Evolutionary conservation across 73 alveolate species (phyloP), one percentile per base, ranked within the genome.

Genomic region (Paramecium octaurelia): DNA sequence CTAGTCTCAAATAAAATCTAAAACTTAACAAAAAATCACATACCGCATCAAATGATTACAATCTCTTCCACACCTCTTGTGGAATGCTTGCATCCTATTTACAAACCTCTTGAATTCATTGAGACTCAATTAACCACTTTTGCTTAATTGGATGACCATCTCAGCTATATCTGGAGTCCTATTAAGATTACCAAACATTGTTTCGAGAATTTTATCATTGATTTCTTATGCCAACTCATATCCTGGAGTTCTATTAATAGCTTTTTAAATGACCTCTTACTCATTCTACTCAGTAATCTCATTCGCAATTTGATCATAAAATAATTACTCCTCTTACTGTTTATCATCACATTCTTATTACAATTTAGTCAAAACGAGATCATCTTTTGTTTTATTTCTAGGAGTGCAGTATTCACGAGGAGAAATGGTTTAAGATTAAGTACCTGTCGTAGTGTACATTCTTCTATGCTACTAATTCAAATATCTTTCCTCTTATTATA

Each of bases 41-140:
- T 42, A 80, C 91, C 91, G 43, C 73, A 80, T 40, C 24, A 80
- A 46, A 46, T 80, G 91, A 44, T 31, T 46, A 44, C 91, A 80
- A 43, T 80, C 91, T 46, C 24, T 80, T 3, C 91, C 91, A 46
- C 91, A 80, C 20, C 8, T 80, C 24, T 48, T 80, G 14, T 80
- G 91, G 5, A 14, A 48, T 34, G 91, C 76, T 48, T 80, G 24
- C 76, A 80, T 18, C 18, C 57, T 80, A 80, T n/a, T 80, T 0
- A 80, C 14, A 43, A 80, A 80, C 46, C 43, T 23, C 23, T 80
- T 80, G 76, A 80, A 80, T 4, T 80, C 91, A 8, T 29, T 38
- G 5, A 75, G 38, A 75, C 21, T 42, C 6, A 75, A 29, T 35
- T 29, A 29, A 75, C 58, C 58, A 38, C 16, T 38, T 69, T 75